Evolutionary conservation across 2,329 filamentous ascomycete genomes (phyloP), one percentile per base, ranked within the genome.

Genomic region (Fusarium buharicum): DNA sequence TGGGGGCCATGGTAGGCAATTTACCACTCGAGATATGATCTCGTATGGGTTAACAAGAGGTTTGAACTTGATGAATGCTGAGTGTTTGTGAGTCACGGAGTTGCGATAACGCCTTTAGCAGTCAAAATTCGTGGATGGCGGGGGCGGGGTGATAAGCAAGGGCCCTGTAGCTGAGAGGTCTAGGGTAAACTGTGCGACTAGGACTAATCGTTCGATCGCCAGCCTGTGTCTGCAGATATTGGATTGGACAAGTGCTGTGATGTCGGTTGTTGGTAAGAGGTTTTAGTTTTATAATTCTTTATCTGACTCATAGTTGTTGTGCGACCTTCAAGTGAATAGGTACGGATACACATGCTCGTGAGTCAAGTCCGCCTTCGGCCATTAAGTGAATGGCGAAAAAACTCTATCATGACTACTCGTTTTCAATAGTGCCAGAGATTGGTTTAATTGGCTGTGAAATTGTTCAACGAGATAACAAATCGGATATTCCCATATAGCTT

Each of bases 101-200:
- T 36, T 45, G 58, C 41, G 60, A 59, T 62, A 65, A 60, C 57
- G 63, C 46, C 61, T 67, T 57, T 48, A 28, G n/a, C 39, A 55
- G 44, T 55, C 56, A 70, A 70, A 70, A 63, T 70, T 70, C 57
- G 60, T 49, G 22, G 47, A 68, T 68, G 67, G 64, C 59, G 67
- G 64, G 62, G 66, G 67, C 52, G 61, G 64, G 56, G 66, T 50
- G 55, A 55, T 62, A 31, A 24, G 24, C 34, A 13, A 24, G 14
- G 44, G 14, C 7, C 8, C 14, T 16, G 13, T 9, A 18, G 14
- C 10, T n/a, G 6, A 36, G 11, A 6, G 39, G 47, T 66, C 17
- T 60, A 67, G 61, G 64, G 61, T 65, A 65, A 14, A 24, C n/a
- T 46, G 20, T 27, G 38, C 11, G 18, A 18, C 30, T 31, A 31